phyloP scores from a whole-genome alignment of 768 basidiomycete genomes.

The Leucocoprinus birnbaumii region DNA sequence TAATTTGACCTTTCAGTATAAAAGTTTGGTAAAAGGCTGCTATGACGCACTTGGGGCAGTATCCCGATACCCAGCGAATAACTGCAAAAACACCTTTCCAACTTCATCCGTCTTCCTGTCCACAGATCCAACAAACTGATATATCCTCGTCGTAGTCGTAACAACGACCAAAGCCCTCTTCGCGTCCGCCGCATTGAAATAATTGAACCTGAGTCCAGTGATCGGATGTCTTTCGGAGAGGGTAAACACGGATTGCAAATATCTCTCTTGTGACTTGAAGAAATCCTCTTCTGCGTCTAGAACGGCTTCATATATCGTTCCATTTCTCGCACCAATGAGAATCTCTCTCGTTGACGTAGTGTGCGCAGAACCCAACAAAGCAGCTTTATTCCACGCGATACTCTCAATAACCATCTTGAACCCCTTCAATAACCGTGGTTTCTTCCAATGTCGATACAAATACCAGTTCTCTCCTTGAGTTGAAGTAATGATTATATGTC shows the following conservation, averaged over 20 bases:
- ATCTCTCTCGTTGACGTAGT: slow-evolving; percentile 80
- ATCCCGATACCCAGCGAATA: slow-evolving; percentile 77
- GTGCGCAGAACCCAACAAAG: slow-evolving; percentile 59
- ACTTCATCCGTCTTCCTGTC: slow-evolving; percentile 73
- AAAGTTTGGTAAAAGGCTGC: slow-evolving; percentile 18
- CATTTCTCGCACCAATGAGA: slow-evolving; percentile 82
- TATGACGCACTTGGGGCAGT: slow-evolving; percentile 65
- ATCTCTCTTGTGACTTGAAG: slow-evolving; percentile 85
- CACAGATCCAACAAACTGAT: slow-evolving; percentile 78
- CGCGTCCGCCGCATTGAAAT: slow-evolving; percentile 62
- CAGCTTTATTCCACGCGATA: slow-evolving; percentile 85
- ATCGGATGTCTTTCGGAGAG: slow-evolving; percentile 81
- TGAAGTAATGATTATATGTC: slow-evolving; percentile 87
- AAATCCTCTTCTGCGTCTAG: slow-evolving; percentile 91
- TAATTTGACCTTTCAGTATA: slow-evolving; percentile 28
- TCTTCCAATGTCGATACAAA: slow-evolving; percentile 76
- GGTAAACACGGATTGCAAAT: slow-evolving; percentile 69
- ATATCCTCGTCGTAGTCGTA: slow-evolving; percentile 85
- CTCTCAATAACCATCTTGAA: slow-evolving; percentile 90
- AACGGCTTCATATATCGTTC: slow-evolving; percentile 84
- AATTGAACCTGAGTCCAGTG: slow-evolving; percentile 82
- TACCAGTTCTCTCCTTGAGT: slow-evolving; percentile 94
- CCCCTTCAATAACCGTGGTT: slow-evolving; percentile 72
- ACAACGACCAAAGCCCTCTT: slow-evolving; percentile 69
- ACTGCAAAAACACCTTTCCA: slow-evolving; percentile 65